Evolutionary conservation across 805 yeast genomes (phyloP), one percentile per base, ranked within the genome.

Genomic region (Candida nemodendra): DNA sequence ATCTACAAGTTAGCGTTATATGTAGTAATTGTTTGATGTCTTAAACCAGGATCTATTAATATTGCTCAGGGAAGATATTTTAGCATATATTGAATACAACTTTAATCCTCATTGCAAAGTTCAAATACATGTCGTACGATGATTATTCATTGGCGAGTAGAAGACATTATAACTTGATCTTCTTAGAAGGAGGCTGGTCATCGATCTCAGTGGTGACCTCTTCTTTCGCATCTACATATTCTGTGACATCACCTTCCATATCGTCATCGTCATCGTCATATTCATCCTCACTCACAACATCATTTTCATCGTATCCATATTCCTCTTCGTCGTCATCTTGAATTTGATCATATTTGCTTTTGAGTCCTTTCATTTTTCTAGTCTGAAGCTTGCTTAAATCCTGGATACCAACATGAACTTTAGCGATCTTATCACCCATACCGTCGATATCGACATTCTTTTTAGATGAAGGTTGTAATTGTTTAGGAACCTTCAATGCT

Each of bases 291-390:
- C 47, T 46, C 8, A 42, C 44, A 13, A 45, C 43, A 16, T 51
- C 63, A 11, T 47, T 52, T 17, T 43, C 61, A 26, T 68, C 76
- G 2, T 68, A 77, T 30, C 69, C 79, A 37, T 69, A 76, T 28
- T 69, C 78, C 32, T 70, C 78, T 35, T 73, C 82, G 28, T 76
- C 78, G 18, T 69, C 76, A 19, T 65, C 72, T 30, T 62, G 68
- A 14, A 63, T 67, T 65, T 87, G 96, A 61, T 90, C 96, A 54
- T 74, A 90, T 61, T 76, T 79, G 39, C 85, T 74, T 69, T 93
- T 93, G 59, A 93, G 74, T 62, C 99, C 99, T 75, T 93, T 93
- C 96, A 93, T 88, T 79, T 93, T 93, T 68, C 99, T 80, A 5
- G 99, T 91, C 69, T 93, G 99, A 61, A 93, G 65, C 63, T 82